A percentile compares a stretch with the other conserved stretches of the same genome.
phyloP scores from a whole-genome alignment of 1,284 basidiomycete genomes.

The Earliella scabrosa region DNA sequence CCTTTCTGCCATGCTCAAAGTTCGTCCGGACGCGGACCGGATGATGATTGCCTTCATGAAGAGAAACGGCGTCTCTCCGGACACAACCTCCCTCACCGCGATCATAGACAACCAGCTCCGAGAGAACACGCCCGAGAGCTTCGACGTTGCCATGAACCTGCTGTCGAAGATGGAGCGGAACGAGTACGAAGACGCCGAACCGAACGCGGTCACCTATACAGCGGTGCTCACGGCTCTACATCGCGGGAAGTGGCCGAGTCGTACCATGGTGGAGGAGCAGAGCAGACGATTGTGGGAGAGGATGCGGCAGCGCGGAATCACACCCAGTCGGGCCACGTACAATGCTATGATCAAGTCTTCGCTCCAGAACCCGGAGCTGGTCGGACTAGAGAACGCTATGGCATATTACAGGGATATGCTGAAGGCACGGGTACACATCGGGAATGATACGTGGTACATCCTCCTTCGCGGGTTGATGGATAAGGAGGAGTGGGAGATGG shows the following conservation, averaged over 20 bases:
- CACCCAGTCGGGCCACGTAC: slow-evolving; percentile 67
- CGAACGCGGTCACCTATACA: slow-evolving; percentile 79
- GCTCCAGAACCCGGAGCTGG: slow-evolving; percentile 50
- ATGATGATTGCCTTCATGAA: slow-evolving; percentile 72
- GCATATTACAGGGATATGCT: slow-evolving; percentile 71
- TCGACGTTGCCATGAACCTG: slow-evolving; percentile 69
- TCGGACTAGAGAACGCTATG: slow-evolving; percentile 59
- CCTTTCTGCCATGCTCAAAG: slow-evolving; percentile 72
- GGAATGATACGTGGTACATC: slow-evolving; percentile 76
- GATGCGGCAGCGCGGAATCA: slow-evolving; percentile 61
- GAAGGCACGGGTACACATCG: slow-evolving; percentile 49
- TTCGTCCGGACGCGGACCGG: slow-evolving; percentile 65
- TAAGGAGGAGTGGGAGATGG: slow-evolving; percentile 60
- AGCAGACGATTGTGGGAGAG: slow-evolving; percentile 54
- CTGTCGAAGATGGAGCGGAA: slow-evolving; percentile 71
- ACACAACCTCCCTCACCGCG: slow-evolving; percentile 72
- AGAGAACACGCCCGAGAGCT: slow-evolving; percentile 51
- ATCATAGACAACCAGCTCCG: slow-evolving; percentile 76
- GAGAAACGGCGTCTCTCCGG: slow-evolving; percentile 73
- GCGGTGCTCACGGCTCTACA: slow-evolving; percentile 65
- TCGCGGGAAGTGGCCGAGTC: slow-evolving; percentile 51
- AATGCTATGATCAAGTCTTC: slow-evolving; percentile 74
- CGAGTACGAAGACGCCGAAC: slow-evolving; percentile 49
- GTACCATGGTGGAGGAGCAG: slow-evolving; percentile 46
- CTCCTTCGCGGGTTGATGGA: slow-evolving; percentile 64